Conservation (phyloP, 768 basidiomycete species). For the Amanita polypyramis region DNA sequence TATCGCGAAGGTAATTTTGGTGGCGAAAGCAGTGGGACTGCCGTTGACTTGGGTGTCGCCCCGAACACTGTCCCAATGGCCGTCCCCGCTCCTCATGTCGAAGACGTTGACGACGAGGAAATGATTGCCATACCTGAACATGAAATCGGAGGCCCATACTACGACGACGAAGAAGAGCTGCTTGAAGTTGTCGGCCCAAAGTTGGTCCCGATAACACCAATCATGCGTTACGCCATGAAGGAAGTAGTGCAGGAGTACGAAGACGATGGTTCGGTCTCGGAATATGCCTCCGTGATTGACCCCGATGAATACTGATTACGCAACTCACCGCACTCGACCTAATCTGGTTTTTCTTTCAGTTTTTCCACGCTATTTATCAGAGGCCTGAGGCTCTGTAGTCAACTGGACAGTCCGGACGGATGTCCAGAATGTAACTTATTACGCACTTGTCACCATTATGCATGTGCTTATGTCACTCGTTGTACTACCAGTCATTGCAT, state of each 20-base stretch:
- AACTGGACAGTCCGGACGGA: not conserved
- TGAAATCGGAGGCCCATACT: slow-evolving; percentile 27
- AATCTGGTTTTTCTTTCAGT: not conserved
- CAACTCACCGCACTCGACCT: not conserved
- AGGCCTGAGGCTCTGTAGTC: not conserved
- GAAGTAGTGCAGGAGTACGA: slow-evolving; percentile 79
- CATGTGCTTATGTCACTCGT: not conserved
- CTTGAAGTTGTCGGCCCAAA: slow-evolving; percentile 64
- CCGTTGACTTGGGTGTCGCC: slow-evolving; percentile 11
- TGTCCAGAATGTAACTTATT: not conserved
- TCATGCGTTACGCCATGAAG: slow-evolving; percentile 78
- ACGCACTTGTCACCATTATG: not conserved
- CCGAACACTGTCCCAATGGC: slow-evolving; percentile 14
- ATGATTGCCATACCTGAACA: slow-evolving; percentile 27
- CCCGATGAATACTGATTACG: slow-evolving; percentile 54
- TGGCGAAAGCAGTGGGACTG: slow-evolving; percentile 11
- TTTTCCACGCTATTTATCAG: slow-evolving; percentile 3
- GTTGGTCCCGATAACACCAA: slow-evolving; percentile 66
- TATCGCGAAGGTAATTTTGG: slow-evolving; percentile 8
- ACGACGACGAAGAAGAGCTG: slow-evolving; percentile 40
- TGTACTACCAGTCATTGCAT: slow-evolving; percentile 1
- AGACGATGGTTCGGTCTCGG: slow-evolving; percentile 62
- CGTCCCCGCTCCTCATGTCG: slow-evolving; percentile 9
- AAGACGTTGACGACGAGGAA: slow-evolving; percentile 19
- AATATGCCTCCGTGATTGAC: slow-evolving; percentile 72